phyloP scores from a whole-genome alignment of 169 alveolate species.

The Pseudocohnilembus persalinus region DNA sequence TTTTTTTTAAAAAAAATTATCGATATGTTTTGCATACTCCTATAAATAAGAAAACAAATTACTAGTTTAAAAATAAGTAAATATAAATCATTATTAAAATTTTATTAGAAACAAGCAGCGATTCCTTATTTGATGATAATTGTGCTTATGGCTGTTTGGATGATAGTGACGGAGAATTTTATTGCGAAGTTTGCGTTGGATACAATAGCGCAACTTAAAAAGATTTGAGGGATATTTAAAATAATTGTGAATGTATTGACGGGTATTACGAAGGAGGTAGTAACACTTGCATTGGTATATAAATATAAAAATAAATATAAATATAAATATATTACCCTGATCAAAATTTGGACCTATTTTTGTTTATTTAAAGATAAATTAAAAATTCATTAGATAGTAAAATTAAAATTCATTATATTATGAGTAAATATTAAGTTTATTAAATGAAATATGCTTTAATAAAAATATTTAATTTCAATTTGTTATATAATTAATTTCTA shows the following conservation, averaged over 20 bases:
- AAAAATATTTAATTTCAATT: no score
- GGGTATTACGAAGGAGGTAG: background rate
- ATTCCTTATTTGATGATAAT: background rate
- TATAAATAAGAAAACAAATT: no score
- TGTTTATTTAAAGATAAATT: no score
- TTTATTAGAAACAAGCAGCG: background rate
- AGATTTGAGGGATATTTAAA: background rate
- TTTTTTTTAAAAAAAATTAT: no score
- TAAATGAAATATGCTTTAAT: background rate
- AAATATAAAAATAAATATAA: no score
- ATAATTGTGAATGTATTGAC: background rate
- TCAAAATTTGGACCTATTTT: no score
- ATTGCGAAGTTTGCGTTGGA: background rate
- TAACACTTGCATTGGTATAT: background rate
- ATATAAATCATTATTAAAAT: background rate
- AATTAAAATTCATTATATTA: background rate
- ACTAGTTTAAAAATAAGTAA: background rate
- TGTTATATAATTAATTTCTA: no score
- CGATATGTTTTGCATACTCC: no score
- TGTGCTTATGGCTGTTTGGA: background rate
- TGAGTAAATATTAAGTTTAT: no score
- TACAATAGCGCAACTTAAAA: background rate
- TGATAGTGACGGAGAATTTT: background rate
- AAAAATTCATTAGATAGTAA: no score
- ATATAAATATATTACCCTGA: no score